phyloP scores from a whole-genome alignment of 2,329 filamentous ascomycete species.

The Colletotrichum sp. region DNA sequence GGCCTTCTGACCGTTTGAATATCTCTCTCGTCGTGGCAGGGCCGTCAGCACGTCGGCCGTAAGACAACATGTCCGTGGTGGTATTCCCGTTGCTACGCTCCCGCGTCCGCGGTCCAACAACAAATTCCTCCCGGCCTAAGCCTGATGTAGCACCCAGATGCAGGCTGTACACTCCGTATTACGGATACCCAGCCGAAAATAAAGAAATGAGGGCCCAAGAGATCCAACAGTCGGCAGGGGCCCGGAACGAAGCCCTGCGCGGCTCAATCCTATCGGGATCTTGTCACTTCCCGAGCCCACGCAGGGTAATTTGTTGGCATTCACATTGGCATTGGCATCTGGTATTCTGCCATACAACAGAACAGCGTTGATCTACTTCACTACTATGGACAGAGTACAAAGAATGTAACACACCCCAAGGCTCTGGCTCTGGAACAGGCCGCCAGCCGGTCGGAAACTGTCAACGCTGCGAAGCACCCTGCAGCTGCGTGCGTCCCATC shows the following conservation, averaged over 20 bases:
- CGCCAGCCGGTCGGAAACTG: background rate
- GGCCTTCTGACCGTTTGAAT: background rate
- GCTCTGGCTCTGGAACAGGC: background rate
- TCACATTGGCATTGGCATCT: background rate
- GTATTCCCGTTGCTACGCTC: background rate
- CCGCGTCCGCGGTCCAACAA: background rate
- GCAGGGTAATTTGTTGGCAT: background rate
- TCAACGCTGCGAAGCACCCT: background rate
- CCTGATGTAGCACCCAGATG: background rate
- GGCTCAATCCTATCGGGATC: background rate
- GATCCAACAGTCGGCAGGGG: background rate
- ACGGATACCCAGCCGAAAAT: background rate
- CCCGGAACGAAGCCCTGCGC: conserved; percentile 5
- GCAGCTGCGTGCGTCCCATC: background rate
- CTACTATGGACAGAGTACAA: background rate
- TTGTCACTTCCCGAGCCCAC: conserved; percentile 10
- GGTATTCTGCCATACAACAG: background rate
- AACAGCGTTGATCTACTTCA: background rate
- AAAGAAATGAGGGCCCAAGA: background rate
- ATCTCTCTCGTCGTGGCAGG: background rate
- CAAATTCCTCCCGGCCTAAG: background rate
- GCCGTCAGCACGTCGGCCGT: background rate
- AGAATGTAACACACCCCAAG: background rate
- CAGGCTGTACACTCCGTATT: background rate
- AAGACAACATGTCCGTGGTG: background rate